A percentile compares a stretch with the other conserved stretches of the same genome.
Conservation (phyloP, 768 basidiomycete species). For the Leucocoprinus sp. region DNA sequence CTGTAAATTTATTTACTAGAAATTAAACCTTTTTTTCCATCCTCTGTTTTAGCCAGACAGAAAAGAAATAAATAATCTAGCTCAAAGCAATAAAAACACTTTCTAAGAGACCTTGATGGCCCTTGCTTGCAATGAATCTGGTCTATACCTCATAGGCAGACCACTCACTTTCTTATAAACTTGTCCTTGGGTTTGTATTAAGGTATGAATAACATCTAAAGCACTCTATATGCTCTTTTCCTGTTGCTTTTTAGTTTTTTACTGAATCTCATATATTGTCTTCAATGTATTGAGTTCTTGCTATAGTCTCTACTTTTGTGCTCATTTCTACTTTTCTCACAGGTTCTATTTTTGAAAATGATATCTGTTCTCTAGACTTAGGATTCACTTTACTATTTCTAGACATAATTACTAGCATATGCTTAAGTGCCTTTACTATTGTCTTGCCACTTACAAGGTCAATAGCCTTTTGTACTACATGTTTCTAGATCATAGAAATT, state of each 20-base stretch:
- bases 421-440: background rate
- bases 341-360: background rate
- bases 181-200: no score
- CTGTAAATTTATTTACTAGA: background rate
- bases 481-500: background rate
- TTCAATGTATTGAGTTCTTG: no score
- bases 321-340: no score
- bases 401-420: no score
- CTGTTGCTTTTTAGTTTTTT: no score
- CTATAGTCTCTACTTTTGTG: no score
- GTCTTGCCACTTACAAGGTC: background rate
- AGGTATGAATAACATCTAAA: no score
- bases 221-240: no score
- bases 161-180: background rate
- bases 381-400: no score
- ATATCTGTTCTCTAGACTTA: background rate
- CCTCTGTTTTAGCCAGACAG: background rate
- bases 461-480: background rate
- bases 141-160: background rate
- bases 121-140: background rate
- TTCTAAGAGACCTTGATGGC: background rate
- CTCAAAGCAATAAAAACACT: constrained; percentile 3
- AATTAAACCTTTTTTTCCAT: constrained; percentile 2
- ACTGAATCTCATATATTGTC: no score
- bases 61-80: background rate